A percentile compares a stretch with the other conserved stretches of the same genome.
Evolutionary conservation across 2,329 filamentous ascomycete genomes (phyloP).

Genomic region (Aspergillus amoenus): DNA sequence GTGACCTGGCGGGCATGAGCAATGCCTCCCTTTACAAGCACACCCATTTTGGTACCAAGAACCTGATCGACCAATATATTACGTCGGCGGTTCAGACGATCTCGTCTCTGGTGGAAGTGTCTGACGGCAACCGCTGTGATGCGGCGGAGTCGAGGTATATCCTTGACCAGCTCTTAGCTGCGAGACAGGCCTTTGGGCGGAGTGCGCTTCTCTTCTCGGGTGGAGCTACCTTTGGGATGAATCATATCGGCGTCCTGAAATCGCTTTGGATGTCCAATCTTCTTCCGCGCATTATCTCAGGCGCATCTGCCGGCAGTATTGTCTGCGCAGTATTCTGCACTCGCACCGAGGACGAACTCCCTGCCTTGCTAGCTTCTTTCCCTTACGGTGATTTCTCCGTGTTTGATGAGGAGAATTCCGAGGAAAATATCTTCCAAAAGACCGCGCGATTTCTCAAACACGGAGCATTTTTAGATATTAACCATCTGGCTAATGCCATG

Average conservation of each 20-base stretch:
- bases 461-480: conserved; percentile 81
- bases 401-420: conserved; percentile 64
- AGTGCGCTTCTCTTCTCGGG: conserved; percentile 81
- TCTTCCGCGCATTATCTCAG: conserved; percentile 82
- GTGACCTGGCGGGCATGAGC: conserved; percentile 83
- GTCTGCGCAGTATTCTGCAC: conserved; percentile 79
- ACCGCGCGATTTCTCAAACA: conserved; percentile 73
- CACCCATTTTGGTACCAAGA: conserved; percentile 82
- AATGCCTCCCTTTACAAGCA: conserved; percentile 79
- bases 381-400: conserved; percentile 78
- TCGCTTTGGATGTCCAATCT: conserved; percentile 72
- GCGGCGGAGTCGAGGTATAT: conserved; percentile 60
- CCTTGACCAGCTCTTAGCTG: conserved; percentile 68
- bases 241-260: conserved; percentile 85
- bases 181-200: conserved; percentile 79
- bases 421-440: conserved; percentile 67
- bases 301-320: conserved; percentile 83
- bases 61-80: conserved; percentile 83
- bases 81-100: conserved; percentile 75
- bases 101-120: conserved; percentile 65
- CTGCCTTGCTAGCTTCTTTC: conserved; percentile 66
- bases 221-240: conserved; percentile 88
- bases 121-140: conserved; percentile 50
- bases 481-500: conserved; percentile 79
- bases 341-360: conserved; percentile 75